Conservation (phyloP, 345 rosid species). For the Sisymbrium altissimum region DNA sequence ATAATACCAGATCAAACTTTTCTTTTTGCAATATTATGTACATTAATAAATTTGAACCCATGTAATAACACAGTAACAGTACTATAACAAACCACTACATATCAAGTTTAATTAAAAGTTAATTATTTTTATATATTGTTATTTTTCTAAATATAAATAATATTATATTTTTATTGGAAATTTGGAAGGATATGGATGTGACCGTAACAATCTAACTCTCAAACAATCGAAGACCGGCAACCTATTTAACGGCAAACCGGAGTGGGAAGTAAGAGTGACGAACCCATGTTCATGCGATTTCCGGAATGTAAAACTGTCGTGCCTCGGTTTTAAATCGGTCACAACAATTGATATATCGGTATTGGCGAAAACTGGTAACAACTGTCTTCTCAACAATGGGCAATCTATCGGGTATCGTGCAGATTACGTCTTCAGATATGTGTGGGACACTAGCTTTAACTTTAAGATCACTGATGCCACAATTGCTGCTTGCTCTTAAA, state of each 20-base stretch:
- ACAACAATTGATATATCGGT: neutral
- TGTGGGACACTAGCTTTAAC: conserved; percentile 16
- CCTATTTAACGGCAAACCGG: neutral
- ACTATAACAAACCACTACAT: neutral
- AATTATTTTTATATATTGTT: too few relatives aligned
- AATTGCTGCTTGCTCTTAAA: neutral
- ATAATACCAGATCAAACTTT: too few relatives aligned
- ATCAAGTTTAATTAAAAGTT: too few relatives aligned
- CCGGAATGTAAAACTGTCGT: neutral
- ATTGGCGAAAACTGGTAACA: neutral
- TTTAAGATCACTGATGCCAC: neutral
- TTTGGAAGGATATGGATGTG: neutral
- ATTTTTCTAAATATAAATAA: neutral
- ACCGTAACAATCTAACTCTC: neutral
- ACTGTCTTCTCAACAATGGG: neutral
- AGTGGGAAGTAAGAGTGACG: conserved; percentile 10
- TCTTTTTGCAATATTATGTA: too few relatives aligned
- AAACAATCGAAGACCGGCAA: conserved; percentile 10
- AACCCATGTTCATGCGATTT: neutral
- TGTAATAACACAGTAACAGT: neutral
- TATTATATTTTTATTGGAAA: neutral
- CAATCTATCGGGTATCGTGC: fast-evolving
- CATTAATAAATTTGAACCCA: neutral
- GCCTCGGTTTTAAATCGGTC: conserved; percentile 13
- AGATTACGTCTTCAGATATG: neutral